Evolutionary conservation across 106 monocot species (phyloP), one percentile per base, ranked within the genome.

Genomic region (Phalaenopsis equestris): DNA sequence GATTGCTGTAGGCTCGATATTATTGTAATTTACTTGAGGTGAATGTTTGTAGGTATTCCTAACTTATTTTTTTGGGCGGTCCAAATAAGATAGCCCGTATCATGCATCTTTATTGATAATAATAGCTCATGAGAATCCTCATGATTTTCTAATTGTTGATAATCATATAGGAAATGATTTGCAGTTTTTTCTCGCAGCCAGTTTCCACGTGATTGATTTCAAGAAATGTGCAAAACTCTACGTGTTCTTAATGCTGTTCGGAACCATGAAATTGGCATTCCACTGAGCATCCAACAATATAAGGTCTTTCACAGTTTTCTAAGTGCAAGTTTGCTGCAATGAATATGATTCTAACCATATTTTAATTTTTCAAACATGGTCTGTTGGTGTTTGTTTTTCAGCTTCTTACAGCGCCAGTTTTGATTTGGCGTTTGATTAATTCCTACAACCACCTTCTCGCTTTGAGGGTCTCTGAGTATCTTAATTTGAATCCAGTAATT

Each of bases 161-260:
- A 55, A 42, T 67, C 46, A 81, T 82, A 82, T 87, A 75, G 79
- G 64, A 55, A 91, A 86, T 94, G 89, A 87, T 83, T 88, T 81
- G 82, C 79, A 89, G 76, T 88, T 91, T 82, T 79, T 64, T 92
- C 87, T 99, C 85, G 77, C 98, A 99, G 98, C 83, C 98, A 93
- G 80, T 90, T 94, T 82, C 88, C 89, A 17, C 92, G 93, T 81
- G 94, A 99, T 38, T 87, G 83, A 15, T 94, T 99, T 81, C 94
- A 91, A 87, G 98, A 99, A 81, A 95, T 93, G 91, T 94, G 98
- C 92, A 99, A 93, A 81, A 93, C 82, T 41, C 83, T 99, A 47
- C 83, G 91, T 48, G 94, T 95, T 42, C 79, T 99, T 74, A 99
- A 99, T 88, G 98, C 93, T 84, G 94, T 99, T 64, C 92, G 91